A percentile compares a stretch with the other conserved stretches of the same genome.
These are phyloP conservation scores for Polygonum aviculare DNA, from an alignment of 148 eudicot species.

Conservation along the genomic window DNA sequence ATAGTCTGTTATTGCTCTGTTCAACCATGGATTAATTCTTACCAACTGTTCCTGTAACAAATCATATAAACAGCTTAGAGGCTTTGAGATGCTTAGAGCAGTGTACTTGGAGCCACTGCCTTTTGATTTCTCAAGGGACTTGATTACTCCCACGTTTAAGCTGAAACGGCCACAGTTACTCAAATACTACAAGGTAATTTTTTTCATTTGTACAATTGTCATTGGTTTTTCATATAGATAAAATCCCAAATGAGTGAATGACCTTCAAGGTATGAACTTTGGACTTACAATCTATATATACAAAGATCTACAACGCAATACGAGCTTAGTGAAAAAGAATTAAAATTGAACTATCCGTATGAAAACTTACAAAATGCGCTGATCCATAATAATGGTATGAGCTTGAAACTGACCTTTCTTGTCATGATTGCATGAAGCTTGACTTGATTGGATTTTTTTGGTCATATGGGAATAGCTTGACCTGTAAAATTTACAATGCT, in stretches of 20 bases:
- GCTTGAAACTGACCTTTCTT: background rate
- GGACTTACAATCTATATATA: too few relatives aligned
- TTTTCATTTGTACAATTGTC: background rate
- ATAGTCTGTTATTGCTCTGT: background rate
- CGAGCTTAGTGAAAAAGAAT: too few relatives aligned
- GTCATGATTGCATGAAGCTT: too few relatives aligned
- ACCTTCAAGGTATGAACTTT: too few relatives aligned
- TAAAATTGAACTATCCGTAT: background rate
- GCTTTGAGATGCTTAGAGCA: conserved; percentile 77
- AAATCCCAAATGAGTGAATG: background rate
- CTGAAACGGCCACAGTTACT: conserved; percentile 90
- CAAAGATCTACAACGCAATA: too few relatives aligned
- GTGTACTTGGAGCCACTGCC: conserved; percentile 72
- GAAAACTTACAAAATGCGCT: background rate
- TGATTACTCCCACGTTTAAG: conserved; percentile 96
- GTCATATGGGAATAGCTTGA: background rate
- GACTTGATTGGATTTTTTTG: too few relatives aligned
- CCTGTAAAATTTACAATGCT: background rate
- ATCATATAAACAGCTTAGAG: conserved; percentile 52
- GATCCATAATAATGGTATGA: background rate
- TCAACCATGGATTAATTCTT: background rate
- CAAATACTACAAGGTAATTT: conserved; percentile 75
- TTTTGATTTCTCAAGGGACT: conserved; percentile 76
- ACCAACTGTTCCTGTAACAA: background rate
- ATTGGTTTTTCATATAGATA: background rate